Percentiles rank a stretch among this genome's conserved stretches.
phyloP scores from a whole-genome alignment of 805 yeast genomes.

The Cyberlindnera xishuangbannaensis region DNA sequence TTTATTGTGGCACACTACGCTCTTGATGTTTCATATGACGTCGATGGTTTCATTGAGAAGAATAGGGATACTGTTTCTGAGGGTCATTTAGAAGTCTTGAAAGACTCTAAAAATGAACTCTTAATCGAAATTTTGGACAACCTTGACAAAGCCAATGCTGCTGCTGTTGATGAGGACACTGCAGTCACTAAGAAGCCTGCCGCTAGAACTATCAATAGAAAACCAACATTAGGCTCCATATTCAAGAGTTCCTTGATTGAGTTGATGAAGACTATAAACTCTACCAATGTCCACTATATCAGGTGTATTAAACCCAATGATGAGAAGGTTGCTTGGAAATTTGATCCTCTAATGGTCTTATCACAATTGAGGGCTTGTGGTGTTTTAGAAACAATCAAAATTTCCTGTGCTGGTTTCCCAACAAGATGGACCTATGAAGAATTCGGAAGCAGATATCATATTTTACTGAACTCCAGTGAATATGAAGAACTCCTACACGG shows the following conservation, averaged over 20 bases:
- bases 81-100: constrained; percentile 84
- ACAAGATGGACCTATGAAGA: constrained; percentile 93
- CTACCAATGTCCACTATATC: constrained; percentile 94
- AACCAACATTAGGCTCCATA: constrained; percentile 92
- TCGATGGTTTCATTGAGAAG: constrained; percentile 93
- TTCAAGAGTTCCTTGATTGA: constrained; percentile 90
- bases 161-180: constrained; percentile 27
- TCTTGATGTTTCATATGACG: constrained; percentile 84
- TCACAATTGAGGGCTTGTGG: constrained; percentile 97
- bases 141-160: constrained; percentile 46
- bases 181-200: constrained; percentile 32
- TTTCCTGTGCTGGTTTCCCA: constrained; percentile 97
- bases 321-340: constrained; percentile 90
- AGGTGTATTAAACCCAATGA: constrained; percentile 98
- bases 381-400: constrained; percentile 92
- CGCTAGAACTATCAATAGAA: constrained; percentile 48
- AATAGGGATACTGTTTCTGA: constrained; percentile 97
- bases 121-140: constrained; percentile 59
- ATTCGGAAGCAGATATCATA: constrained; percentile 83
- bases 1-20: constrained; percentile 93
- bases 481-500: constrained; percentile 58
- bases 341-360: constrained; percentile 91
- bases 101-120: constrained; percentile 60
- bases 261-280: constrained; percentile 85
- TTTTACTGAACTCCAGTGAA: constrained; percentile 64